These are phyloP conservation scores for Acrocalymma vagum DNA, from an alignment of 2,329 filamentous ascomycete genomes.

Conservation along the genomic window DNA sequence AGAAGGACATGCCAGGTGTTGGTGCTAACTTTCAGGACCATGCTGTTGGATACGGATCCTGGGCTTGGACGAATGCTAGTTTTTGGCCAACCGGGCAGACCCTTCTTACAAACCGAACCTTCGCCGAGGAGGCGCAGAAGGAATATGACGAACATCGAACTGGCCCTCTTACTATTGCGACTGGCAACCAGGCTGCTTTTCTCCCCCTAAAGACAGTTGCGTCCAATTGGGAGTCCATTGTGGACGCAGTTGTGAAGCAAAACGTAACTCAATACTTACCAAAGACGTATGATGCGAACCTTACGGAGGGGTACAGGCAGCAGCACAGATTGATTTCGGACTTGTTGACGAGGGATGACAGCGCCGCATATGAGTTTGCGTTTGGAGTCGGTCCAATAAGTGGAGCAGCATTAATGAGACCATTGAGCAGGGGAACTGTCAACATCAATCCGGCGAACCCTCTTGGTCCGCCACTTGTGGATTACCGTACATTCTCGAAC, in stretches of 20 bases:
- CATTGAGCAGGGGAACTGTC: constrained; percentile 44
- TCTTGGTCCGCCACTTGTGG: constrained; percentile 28
- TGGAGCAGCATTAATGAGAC: constrained; percentile 15
- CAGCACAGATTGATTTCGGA: constrained; percentile 29
- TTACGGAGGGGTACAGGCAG: constrained; percentile 14
- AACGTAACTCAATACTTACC: constrained; percentile 18
- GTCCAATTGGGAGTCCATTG: constrained; percentile 8
- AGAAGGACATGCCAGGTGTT: constrained; percentile 33
- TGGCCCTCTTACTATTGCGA: constrained; percentile 24
- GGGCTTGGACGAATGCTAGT: constrained; percentile 13
- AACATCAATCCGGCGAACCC: constrained; percentile 39
- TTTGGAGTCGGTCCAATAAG: constrained; percentile 17
- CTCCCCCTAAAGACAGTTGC: constrained; percentile 14
- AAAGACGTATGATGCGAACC: constrained; percentile 4
- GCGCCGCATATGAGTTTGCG: constrained; percentile 30
- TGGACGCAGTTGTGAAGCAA: constrained; percentile 16
- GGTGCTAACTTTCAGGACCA: constrained; percentile 46
- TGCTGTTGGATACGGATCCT: constrained; percentile 8
- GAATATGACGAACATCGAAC: constrained; percentile 7
- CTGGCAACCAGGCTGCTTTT: constrained; percentile 19
- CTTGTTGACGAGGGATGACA: constrained; percentile 23
- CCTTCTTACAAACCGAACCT: constrained; percentile 21
- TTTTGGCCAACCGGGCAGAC: not conserved
- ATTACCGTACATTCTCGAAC: constrained; percentile 42
- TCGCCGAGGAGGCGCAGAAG: constrained; percentile 21